Base-by-base conservation (phyloP, 2,329 filamentous ascomycete species). In the Aspergillus puulaauensis region DNA sequence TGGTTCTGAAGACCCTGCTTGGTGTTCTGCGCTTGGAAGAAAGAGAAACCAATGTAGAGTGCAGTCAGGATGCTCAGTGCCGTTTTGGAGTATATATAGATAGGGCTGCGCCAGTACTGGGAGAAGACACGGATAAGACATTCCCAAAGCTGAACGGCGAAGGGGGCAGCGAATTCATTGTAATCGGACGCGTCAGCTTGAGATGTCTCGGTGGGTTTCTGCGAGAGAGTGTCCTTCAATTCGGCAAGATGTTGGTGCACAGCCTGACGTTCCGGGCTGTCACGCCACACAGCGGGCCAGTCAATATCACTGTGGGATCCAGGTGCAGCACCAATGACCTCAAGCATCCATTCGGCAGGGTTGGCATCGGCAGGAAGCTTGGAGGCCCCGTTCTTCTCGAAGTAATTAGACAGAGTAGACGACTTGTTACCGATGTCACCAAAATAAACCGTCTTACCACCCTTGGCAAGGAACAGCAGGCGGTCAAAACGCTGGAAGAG, bases 81-180 rank as follows among this genome's bases (percentile, higher is more conserved):
- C 0, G 82, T 72, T 80, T 96, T 96, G 67, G 90, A 88, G 79
- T 93, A 96, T 73, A 96, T 93, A 79, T 96, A 96, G 5, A 87
- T 83, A 0, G 92, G 92, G 0, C 88, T 93, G 59, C 92, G 89
- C 91, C 92, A 96, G 82, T 95, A 96, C 73, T 96, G 91, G 70
- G 93, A 85, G 80, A 95, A 95, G 24, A 95, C 89, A 68, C 92
- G 90, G 63, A 83, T 73, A 17, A 85, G 82, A 56, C 91, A 90
- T 68, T 87, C 82, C 56, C 75, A 77, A 43, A 93, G 77, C 73
- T 96, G 92, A 7, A 79, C 69, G 41, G 64, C 68, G 70, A 96
- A 91, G 0, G 89, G 85, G 5, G 90, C 90, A 3, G 92, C 92
- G 60, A 96, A 96, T 72, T 96, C 90, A 60, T 85, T 83, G 75